phyloP scores from a whole-genome alignment of 2,329 filamentous ascomycete genomes.

The Alternaria postmessia region DNA sequence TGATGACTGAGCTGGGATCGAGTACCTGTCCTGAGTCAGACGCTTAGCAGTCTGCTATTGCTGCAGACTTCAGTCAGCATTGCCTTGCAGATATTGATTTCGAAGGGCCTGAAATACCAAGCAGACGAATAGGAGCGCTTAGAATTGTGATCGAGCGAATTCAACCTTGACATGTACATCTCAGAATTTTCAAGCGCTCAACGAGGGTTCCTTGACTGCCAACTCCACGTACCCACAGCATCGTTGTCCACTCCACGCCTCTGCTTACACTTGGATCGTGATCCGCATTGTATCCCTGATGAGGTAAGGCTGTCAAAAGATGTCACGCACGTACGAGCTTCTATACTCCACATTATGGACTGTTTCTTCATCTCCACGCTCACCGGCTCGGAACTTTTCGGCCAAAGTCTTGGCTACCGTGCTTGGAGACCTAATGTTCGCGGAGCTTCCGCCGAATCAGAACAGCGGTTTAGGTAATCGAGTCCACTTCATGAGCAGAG shows the following conservation, averaged over 20 bases:
- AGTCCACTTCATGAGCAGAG: background rate
- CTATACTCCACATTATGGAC: background rate
- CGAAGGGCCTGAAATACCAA: background rate
- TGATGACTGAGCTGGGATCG: constrained; percentile 3
- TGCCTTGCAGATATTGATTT: background rate
- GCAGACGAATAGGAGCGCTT: background rate
- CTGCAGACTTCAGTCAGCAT: constrained; percentile 1
- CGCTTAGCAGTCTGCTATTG: background rate
- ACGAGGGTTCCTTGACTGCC: background rate
- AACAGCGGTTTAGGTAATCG: background rate
- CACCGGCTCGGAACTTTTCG: constrained; percentile 2
- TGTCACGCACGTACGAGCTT: background rate
- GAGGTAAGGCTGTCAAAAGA: background rate
- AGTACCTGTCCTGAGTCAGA: constrained; percentile 1
- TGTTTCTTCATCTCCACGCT: background rate
- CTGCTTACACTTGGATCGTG: background rate
- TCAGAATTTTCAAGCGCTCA: background rate
- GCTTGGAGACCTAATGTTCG: background rate
- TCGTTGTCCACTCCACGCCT: background rate
- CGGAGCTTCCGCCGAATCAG: background rate
- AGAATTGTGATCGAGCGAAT: background rate
- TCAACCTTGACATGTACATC: background rate
- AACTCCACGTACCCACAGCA: background rate
- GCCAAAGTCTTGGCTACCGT: constrained; percentile 2
- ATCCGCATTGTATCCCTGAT: background rate